These are phyloP conservation scores for Plicaturopsis crispa DNA, from an alignment of 768 basidiomycete species.

Conservation along the genomic window DNA sequence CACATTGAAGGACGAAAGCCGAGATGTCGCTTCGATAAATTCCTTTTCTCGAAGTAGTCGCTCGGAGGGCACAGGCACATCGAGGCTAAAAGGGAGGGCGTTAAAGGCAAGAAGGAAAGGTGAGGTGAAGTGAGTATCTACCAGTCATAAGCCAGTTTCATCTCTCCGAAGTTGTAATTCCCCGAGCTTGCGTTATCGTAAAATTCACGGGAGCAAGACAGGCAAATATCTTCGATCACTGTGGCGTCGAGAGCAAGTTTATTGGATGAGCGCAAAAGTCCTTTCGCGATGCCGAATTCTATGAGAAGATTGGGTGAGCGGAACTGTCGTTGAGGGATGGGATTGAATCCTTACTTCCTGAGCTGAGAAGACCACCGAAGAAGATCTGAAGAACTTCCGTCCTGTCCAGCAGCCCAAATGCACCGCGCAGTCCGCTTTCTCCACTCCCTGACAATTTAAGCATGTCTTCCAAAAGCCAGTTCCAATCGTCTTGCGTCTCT, in stretches of 20 bases:
- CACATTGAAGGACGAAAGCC: constrained; percentile 88
- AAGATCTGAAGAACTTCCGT: constrained; percentile 79
- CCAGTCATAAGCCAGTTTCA: constrained; percentile 98
- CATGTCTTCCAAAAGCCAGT: constrained; percentile 87
- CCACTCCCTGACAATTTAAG: constrained; percentile 62
- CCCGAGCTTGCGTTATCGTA: constrained; percentile 93
- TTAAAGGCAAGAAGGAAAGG: background rate
- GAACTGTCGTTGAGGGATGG: too few species aligned
- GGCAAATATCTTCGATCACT: constrained; percentile 68
- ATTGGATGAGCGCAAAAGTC: constrained; percentile 41
- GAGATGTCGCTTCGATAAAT: constrained; percentile 97
- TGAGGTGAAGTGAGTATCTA: constrained; percentile 33
- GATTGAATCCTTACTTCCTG: constrained; percentile 75
- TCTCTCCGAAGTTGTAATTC: constrained; percentile 88
- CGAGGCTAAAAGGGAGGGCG: constrained; percentile 41
- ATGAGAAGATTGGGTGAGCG: constrained; percentile 8
- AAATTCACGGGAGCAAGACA: constrained; percentile 78
- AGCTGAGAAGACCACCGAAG: constrained; percentile 77
- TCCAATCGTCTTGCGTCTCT: constrained; percentile 71
- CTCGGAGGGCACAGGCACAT: constrained; percentile 62
- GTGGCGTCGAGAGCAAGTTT: constrained; percentile 41
- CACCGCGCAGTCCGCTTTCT: constrained; percentile 58
- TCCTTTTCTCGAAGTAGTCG: constrained; percentile 65
- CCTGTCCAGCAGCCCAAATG: constrained; percentile 68
- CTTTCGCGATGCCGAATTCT: constrained; percentile 67